Evolutionary conservation across 306 rosid species (phyloP), one percentile per base, ranked within the genome.

Genomic region (Ceratonia siliqua): DNA sequence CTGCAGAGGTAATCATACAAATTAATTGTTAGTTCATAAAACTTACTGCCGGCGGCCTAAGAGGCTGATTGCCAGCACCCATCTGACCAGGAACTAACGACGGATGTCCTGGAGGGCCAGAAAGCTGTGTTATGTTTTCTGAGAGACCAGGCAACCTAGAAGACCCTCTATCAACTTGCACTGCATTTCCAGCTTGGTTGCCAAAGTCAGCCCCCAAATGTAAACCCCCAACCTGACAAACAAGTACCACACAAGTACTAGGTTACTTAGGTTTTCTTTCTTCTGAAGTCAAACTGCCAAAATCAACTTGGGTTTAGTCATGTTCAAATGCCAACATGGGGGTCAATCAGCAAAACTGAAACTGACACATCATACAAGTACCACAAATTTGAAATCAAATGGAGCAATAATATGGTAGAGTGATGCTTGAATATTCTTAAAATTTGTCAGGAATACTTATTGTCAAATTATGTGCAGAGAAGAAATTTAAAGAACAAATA

Each of bases 51-150:
- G 89, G 69, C 38, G 87, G 66, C 4, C 90, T 87, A 61, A 85
- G 68, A 58, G 87, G 73, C 66, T 82, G 98, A 86, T 81, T 89
- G 43, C 84, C 81, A 46, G 85, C 61, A 43, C 90, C 94, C 87
- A 88, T 88, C 78, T 74, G 91, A 56, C 82, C 82, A 52, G 89
- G 80, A 76, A 74, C 69, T 36, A 75, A 21, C 12, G 86, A 64
- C 25, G 90, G 83, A 24, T 76, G 92, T 41, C 87, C 98, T 3
- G 63, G 52, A 75, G 85, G 81, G 56, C 80, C 90, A 11, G 95
- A 81, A 54, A 81, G 87, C 73, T 88, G 97, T 66, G 89, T 43
- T 21, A 82, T 54, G 62, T 84, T 88, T 66, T 90, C 97, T 0
- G 88, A 82, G 14, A 78, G 84, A 42, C 89, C 88, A 42, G 96